phyloP scores from a whole-genome alignment of 352 stramenopile species.

The Bremia lactucae region DNA sequence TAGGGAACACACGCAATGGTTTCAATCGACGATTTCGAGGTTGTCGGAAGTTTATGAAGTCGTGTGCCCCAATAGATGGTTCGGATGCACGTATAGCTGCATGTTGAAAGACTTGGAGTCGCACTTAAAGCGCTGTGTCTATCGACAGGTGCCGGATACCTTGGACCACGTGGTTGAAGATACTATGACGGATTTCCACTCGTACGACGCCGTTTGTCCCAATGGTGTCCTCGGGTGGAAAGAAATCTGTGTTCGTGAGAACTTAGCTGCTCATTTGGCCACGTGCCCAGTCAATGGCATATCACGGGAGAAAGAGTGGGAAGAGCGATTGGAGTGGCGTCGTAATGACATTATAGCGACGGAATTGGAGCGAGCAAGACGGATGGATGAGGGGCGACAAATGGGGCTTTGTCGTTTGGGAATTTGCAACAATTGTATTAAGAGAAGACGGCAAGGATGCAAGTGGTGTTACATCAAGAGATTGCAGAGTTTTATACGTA shows the following conservation, averaged over 20 bases:
- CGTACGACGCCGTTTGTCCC: conserved; percentile 77
- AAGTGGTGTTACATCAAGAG: conserved; percentile 70
- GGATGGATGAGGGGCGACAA: conserved; percentile 47
- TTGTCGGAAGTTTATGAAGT: conserved; percentile 77
- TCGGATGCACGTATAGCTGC: conserved; percentile 77
- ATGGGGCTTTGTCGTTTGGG: conserved; percentile 34
- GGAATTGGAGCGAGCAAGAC: conserved; percentile 55
- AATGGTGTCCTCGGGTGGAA: conserved; percentile 74
- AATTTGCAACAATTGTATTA: conserved; percentile 73
- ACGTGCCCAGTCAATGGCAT: conserved; percentile 61
- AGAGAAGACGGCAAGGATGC: conserved; percentile 67
- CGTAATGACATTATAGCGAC: conserved; percentile 59
- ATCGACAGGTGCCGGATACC: conserved; percentile 66
- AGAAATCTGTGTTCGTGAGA: conserved; percentile 64
- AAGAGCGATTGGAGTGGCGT: conserved; percentile 58
- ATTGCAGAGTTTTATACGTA: conserved; percentile 52
- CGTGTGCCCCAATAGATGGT: conserved; percentile 79
- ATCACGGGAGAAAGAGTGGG: conserved; percentile 66
- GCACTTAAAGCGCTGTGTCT: conserved; percentile 57
- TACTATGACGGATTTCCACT: conserved; percentile 50
- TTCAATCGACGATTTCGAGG: conserved; percentile 73
- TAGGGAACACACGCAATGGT: conserved; percentile 86
- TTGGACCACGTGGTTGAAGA: conserved; percentile 55
- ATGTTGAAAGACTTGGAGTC: conserved; percentile 74
- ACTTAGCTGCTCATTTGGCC: conserved; percentile 49